Evolutionary conservation across 192 early-diverging fungal genomes (phyloP), one percentile per base, ranked within the genome.

Genomic region (Allomyces javanicus): DNA sequence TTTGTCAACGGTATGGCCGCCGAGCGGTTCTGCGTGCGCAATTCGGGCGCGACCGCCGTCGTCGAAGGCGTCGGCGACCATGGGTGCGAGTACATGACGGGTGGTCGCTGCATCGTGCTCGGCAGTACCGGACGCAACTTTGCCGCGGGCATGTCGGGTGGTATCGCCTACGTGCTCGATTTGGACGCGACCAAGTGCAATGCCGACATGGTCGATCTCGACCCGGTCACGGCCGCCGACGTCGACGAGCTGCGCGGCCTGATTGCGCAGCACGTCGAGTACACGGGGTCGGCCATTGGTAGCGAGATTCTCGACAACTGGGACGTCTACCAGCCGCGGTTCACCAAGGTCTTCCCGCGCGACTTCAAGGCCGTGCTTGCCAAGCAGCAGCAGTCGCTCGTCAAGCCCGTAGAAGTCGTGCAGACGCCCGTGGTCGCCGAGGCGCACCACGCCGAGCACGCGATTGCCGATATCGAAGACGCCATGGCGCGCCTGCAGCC

Each of bases 31-130:
- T 87, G 87, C 66, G 96, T 98, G 65, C 86, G 96, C 74, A 98
- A 98, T 77, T 95, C 92, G n/a, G 96, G 96, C 66, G 96, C 94
- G 24, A 79, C 81, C 62, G 92, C 93, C 55, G 93, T 98, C 9
- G 88, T 92, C 44, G 96, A 98, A 76, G 96, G 96, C 67, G 85
- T 87, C 25, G 96, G 96, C 70, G 96, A 98, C 80, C 96, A 98
- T 74, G 96, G 93, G 65, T 96, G 94, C 77, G 96, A 98, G 81
- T 98, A 98, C 81, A 98, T 98, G 96, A 98, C 96, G 9, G 96
- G 96, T 62, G 96, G 96, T 62, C 81, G 92, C 45, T 87, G 89
- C 45, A 80, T 98, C 27, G 83, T 98, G 40, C 79, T 98, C 9
- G 96, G 93, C 68, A 64, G 65, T 25, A 89, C 88, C 23, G 96